Base-by-base conservation (phyloP, 495 filamentous ascomycete genomes). In the Penicillium robsamsonii region DNA sequence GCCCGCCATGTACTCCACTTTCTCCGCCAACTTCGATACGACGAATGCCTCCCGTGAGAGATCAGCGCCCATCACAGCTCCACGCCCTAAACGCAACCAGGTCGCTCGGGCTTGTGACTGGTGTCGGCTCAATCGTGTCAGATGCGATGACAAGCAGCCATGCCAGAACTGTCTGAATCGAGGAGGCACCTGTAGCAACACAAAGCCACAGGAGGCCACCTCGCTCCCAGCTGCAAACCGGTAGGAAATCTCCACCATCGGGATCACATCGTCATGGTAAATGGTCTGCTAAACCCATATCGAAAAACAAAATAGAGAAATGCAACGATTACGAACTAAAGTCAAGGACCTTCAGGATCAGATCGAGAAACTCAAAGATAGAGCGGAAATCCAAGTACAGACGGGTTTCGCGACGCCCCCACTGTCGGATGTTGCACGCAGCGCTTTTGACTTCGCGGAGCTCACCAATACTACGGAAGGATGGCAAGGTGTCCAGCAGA, bases 51-150 rank as follows among this genome's bases (percentile, higher is more conserved):
- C 42, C 43, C 43, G 43, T 20, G 43, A 37, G 18, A 38, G 33
- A 22, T 49, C 25, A 37, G 45, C 45, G 8, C 30, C 46, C 22
- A 45, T 37, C 33, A 29, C 29, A 49, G 17, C 46, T 30, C 57
- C 29, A 24, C 58, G 55, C 25, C 65, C 40, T 4, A 68, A 63
- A 43, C 58, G 66, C 27, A 59, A 57, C 24, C 76, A 80, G 58
- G 78, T 79, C 7, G 61, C 72, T 18, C 62, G 75, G 17, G 78
- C 78, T 0, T 80, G 78, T 50, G 76, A 73, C 55, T 72, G 70
- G 63, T 81, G 78, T 48, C 75, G 77, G 2, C 59, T 70, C 3
- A 70, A 73, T 31, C 72, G 76, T 3, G 69, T 75, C 35, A 78
- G 75, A 63, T 81, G 77, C 58, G 76, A 82, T 52, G 72, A 67